Evolutionary conservation across 2,329 filamentous ascomycete species (phyloP).

Genomic region (Diaporthe nobilis): DNA sequence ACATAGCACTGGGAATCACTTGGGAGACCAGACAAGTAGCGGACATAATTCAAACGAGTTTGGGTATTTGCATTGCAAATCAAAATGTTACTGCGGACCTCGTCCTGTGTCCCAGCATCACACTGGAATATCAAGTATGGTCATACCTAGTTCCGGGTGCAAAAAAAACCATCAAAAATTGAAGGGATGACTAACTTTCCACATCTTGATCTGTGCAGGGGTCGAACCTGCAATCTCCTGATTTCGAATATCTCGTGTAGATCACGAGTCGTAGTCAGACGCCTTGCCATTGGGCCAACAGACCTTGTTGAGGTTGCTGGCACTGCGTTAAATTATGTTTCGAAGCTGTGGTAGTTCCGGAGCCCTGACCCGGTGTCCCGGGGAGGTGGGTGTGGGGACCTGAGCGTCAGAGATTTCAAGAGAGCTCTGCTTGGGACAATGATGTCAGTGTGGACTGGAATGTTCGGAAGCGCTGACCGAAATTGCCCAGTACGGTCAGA

Average conservation of each 20-base stretch:
- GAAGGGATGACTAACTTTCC: too few relatives aligned
- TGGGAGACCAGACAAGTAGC: neutral
- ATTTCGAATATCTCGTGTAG: slow-evolving; percentile 2
- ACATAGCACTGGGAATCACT: neutral
- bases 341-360: neutral
- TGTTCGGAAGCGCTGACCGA: neutral
- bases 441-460: neutral
- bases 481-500: too few relatives aligned
- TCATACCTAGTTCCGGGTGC: too few relatives aligned
- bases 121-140: neutral
- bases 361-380: neutral
- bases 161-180: neutral
- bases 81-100: neutral
- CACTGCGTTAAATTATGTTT: rapidly evolving
- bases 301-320: neutral
- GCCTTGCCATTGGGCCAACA: slow-evolving; percentile 58
- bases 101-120: neutral
- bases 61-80: neutral
- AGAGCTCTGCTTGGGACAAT: neutral
- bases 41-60: neutral
- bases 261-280: slow-evolving; percentile 56
- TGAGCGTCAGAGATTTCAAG: neutral
- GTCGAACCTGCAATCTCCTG: slow-evolving; percentile 44
- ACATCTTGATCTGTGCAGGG: slow-evolving; percentile 39
- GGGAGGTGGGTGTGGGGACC: neutral